These are phyloP conservation scores for Alternaria sp. DNA, from an alignment of 2,329 filamentous ascomycete species.

Conservation along the genomic window DNA sequence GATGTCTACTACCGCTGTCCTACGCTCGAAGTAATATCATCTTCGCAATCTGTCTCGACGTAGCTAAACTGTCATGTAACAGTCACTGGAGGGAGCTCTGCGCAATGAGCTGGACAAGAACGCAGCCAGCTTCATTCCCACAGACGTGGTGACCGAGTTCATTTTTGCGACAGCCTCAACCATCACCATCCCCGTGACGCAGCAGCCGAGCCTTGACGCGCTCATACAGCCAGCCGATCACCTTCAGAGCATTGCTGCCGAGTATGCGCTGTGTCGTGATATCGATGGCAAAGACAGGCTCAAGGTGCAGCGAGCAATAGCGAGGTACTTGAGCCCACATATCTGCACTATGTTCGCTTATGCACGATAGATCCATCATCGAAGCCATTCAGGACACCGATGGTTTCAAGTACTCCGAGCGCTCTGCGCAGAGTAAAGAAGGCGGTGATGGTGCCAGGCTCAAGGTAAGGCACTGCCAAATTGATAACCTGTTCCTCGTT, in stretches of 20 bases:
- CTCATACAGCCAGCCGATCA: conserved; percentile 37
- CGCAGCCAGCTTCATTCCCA: conserved; percentile 37
- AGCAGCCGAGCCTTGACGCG: conserved; percentile 32
- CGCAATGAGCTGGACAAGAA: conserved; percentile 38
- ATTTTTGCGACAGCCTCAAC: conserved; percentile 38
- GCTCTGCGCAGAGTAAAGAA: conserved; percentile 36
- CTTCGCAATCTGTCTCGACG: conserved; percentile 5
- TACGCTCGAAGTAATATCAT: conserved; percentile 29
- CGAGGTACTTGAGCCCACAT: conserved; percentile 21
- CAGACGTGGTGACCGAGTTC: conserved; percentile 41
- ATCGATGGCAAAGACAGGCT: conserved; percentile 36
- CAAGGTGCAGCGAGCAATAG: conserved; percentile 38
- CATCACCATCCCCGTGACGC: conserved; percentile 37
- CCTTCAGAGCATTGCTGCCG: conserved; percentile 37
- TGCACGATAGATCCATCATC: conserved; percentile 31
- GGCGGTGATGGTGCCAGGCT: conserved; percentile 39
- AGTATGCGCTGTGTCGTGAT: conserved; percentile 34
- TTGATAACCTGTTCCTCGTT: not conserved
- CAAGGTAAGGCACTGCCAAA: conserved; percentile 10
- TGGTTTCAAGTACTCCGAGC: conserved; percentile 44
- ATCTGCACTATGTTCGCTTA: conserved; percentile 5
- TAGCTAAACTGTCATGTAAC: conserved; percentile 21
- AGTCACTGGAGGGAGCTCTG: conserved; percentile 39
- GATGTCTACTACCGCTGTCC: conserved; percentile 44
- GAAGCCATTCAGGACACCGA: conserved; percentile 40